Evolutionary conservation across 345 rosid species (phyloP), one percentile per base, ranked within the genome.

Genomic region (Linum lewisii): DNA sequence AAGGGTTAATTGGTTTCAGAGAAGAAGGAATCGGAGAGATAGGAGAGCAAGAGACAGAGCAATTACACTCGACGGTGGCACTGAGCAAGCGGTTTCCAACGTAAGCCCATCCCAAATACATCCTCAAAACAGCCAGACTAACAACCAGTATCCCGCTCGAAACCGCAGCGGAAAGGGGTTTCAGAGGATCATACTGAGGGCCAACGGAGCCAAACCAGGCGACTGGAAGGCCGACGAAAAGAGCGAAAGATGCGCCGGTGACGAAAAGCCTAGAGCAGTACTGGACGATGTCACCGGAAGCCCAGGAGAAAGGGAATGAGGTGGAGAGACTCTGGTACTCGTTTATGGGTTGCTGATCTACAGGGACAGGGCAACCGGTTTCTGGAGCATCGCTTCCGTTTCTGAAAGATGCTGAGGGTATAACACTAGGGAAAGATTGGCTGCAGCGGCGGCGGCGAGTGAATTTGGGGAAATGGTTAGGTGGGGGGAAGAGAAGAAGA

Each of bases 101-200:
- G 58, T 91, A 91, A 66, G 98, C 96, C 98, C 98, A 88, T 59
- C 98, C 98, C 24, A 91, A 78, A 66, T 88, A 91, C 98, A 91
- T 91, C 74, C 96, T 84, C 16, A 88, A 78, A 24, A 86, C 96
- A n/a, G 86, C 84, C 45, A 91, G 75, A n/a, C 90, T 88, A 15
- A 85, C 95, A 23, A 81, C 82, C 47, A 88, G 60, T 29, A 91
- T 57, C 67, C 98, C 98, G 51, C 98, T 91, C 2, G 92, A 81
- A 61, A 70, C 71, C 0, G 87, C 88, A 0, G 81, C 81, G 21
- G 88, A 75, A 36, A 84, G 32, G 60, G 73, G 73, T 66, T 72
- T 84, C 53, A 81, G 20, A 14, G 95, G 92, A 58, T 91, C 95
- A 23, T 53, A 69, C 24, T 82, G 84, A n/a, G 83, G 72, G 11